Evolutionary conservation across 768 basidiomycete genomes (phyloP), one percentile per base, ranked within the genome.

Genomic region (Leccinellum albellum): DNA sequence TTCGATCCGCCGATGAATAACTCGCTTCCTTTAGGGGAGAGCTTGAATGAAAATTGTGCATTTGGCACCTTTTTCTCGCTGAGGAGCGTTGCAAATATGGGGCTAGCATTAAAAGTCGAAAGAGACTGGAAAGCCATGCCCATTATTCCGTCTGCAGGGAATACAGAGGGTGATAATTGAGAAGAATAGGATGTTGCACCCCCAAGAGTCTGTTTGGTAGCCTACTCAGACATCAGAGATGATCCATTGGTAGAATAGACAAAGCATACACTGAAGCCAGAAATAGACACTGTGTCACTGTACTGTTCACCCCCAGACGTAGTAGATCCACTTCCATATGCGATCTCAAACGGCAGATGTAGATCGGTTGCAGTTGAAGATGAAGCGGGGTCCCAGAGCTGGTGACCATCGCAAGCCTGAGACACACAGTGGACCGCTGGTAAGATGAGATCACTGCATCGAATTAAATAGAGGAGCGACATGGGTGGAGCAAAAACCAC

Each of bases 21-120:
- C 21, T 49, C 48, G 48, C n/a, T 77, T 14, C 74, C 74, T 9
- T 61, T 54, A 9, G 64, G 40, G 4, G 78, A 66, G 24, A 82
- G 67, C 64, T 79, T 80, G 67, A 84, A 78, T n/a, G 76, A 73
- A 61, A 83, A 82, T 50, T 71, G 66, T 24, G 75, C 54, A 13
- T 71, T 55, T n/a, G 69, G 60, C 1, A 72, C 66, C 54, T 65
- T 47, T 14, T 68, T 69, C 54, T 82, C 70, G 4, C 62, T 49
- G 28, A 79, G 61, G 15, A 82, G 74, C 9, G 74, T 75, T 42
- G 77, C 73, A 57, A 79, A 76, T 31, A 77, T 57, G 0, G 78
- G 74, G 23, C 61, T 64, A 6, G 67, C 60, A 28, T 63, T 56
- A 53, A 71, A 78, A 6, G 55, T 66, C 2, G 76, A 74, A 50